Evolutionary conservation across 148 eudicot species (phyloP).

Genomic region (Oxyria digyna): DNA sequence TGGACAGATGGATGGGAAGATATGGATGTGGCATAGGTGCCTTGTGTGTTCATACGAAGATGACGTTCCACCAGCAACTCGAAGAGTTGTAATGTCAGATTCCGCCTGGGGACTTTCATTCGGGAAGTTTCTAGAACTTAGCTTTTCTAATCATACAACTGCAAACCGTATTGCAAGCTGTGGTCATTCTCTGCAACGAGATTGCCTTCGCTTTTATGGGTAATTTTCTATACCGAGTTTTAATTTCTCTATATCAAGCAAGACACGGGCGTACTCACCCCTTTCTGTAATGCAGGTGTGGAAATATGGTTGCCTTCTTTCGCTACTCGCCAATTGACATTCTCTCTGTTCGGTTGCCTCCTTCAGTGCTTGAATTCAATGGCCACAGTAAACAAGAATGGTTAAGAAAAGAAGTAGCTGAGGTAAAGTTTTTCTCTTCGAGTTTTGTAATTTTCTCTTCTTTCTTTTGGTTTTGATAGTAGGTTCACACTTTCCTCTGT

Average conservation of each 20-base stretch:
- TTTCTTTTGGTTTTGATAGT: not conserved
- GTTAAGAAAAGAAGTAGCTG: slow-evolving; percentile 60
- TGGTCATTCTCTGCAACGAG: slow-evolving; percentile 97
- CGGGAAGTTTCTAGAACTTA: slow-evolving; percentile 94
- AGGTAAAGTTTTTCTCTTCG: slow-evolving; percentile 50
- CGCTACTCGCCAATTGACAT: slow-evolving; percentile 83
- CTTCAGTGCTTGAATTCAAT: slow-evolving; percentile 57
- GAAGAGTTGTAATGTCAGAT: slow-evolving; percentile 72
- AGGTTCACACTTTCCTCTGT: not conserved
- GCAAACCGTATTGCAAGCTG: slow-evolving; percentile 93
- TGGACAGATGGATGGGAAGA: slow-evolving; percentile 85
- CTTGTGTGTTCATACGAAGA: slow-evolving; percentile 53
- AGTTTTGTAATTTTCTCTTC: not conserved
- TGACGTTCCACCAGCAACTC: slow-evolving; percentile 84
- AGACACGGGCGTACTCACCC: not conserved
- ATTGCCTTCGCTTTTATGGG: slow-evolving; percentile 96
- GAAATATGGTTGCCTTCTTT: slow-evolving; percentile 81
- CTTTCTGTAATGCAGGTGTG: slow-evolving; percentile 36
- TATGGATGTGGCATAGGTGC: slow-evolving; percentile 99
- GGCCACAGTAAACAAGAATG: slow-evolving; percentile 43
- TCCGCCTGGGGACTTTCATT: slow-evolving; percentile 98
- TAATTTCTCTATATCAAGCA: not conserved
- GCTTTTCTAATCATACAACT: slow-evolving; percentile 87
- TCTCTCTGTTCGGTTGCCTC: slow-evolving; percentile 68
- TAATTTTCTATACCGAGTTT: slow-evolving; percentile 12